Base-by-base conservation (phyloP, 2,329 filamentous ascomycete species). In the Cladosporium sphaerospermum region DNA sequence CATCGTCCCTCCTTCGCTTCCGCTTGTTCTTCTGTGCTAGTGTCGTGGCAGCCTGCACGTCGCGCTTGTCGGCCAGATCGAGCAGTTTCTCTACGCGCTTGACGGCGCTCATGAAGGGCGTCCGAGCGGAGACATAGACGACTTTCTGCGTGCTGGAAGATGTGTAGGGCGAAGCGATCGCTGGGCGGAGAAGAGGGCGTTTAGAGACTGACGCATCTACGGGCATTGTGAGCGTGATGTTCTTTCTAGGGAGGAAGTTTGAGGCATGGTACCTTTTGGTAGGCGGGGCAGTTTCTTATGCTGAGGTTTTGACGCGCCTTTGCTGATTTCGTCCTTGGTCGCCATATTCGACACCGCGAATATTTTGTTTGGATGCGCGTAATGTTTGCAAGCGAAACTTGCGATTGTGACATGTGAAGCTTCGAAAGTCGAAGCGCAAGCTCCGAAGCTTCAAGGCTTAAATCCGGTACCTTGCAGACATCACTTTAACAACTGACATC, bases 101-200 rank as follows among this genome's bases (percentile, higher is more conserved):
- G 10, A 88, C 77, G 4, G 81, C 75, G 9, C 84, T 80, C 69
- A 88, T 80, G 73, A 88, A 87, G 6, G 84, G 82, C 0, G 85
- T 83, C 36, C 74, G 74, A 39, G 79, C 70, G 36, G 81, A 82
- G 54, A 90, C 75, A 71, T 89, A 88, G 67, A 90, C 75, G 56
- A 79, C 67, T 67, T 84, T 84, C 9, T 74, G 76, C 4, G 71
- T 64, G 1, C 62, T 59, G 43, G 75, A 58, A 50, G 73, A 73
- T 14, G 78, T 69, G 65, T 79, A 80, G 3, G 79, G 78, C 0
- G 78, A 77, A 3, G 79, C 70, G 31, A 80, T 67, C 2, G 80
- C 67, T 3, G 80, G 71, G 64, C 76, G 81, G n/a, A 77, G 74
- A 59, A 84, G 76, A 0, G 81, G 80, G 0, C 81, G 77, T 64